A percentile compares a stretch with the other conserved stretches of the same genome.
phyloP scores from a whole-genome alignment of 139 green algal genomes.

The Gonium pectorale region DNA sequence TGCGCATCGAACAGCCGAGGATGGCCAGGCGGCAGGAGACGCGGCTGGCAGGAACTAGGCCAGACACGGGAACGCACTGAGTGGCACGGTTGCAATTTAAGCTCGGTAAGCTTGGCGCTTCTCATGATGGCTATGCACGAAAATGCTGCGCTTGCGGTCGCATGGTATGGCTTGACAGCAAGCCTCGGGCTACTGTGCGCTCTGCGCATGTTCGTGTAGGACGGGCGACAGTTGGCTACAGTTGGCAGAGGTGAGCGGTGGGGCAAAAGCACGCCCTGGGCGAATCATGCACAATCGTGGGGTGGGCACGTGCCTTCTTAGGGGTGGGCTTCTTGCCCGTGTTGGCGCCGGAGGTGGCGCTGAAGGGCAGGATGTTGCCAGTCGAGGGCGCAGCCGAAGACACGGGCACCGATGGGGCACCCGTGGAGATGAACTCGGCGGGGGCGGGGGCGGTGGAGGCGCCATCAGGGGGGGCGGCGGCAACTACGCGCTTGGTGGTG shows the following conservation, averaged over 20 bases:
- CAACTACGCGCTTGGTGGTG: background rate
- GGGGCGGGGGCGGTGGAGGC: background rate
- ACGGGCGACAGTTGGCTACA: background rate
- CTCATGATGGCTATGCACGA: too few relatives aligned
- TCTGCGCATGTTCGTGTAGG: background rate
- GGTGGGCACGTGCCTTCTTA: too few relatives aligned
- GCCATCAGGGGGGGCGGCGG: background rate
- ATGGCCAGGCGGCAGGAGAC: background rate
- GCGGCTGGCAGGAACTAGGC: too few relatives aligned
- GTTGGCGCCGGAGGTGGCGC: background rate
- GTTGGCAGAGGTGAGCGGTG: background rate
- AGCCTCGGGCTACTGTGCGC: background rate
- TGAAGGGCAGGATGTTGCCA: conserved; percentile 19
- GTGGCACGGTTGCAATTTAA: too few relatives aligned
- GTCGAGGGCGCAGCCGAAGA: background rate
- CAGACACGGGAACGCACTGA: too few relatives aligned
- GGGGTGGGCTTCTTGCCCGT: background rate
- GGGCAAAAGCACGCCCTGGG: too few relatives aligned
- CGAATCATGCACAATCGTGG: too few relatives aligned
- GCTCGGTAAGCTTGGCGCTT: too few relatives aligned
- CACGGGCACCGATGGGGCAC: background rate
- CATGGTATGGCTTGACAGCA: background rate
- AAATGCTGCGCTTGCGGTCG: too few relatives aligned
- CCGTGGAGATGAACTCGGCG: background rate
- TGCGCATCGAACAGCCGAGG: too few relatives aligned